phyloP scores from a whole-genome alignment of 148 eudicot species.

The Cornus controversa region DNA sequence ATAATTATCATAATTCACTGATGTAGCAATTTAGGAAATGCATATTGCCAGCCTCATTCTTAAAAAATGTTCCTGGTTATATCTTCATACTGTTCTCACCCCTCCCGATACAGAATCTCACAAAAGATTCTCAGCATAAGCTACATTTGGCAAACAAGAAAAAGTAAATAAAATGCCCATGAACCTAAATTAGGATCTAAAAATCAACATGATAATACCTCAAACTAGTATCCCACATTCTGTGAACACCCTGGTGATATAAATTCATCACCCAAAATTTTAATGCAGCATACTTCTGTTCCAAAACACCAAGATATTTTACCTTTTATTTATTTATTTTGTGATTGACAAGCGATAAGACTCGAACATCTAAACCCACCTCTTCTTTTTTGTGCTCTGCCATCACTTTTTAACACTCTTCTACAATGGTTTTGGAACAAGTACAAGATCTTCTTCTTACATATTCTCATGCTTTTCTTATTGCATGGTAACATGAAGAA shows the following conservation, averaged over 20 bases:
- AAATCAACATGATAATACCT: not conserved
- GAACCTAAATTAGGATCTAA: not conserved
- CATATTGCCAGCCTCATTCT: not conserved
- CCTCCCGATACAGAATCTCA: not conserved
- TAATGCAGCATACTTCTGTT: not conserved
- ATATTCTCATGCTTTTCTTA: not conserved
- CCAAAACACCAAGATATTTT: not conserved
- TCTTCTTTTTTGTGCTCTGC: no score
- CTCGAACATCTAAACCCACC: no score
- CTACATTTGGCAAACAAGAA: not conserved
- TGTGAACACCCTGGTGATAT: not conserved
- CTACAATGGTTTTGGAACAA: no score
- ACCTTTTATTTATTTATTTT: no score
- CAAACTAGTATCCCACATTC: not conserved
- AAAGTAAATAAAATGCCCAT: not conserved
- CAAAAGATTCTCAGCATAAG: not conserved
- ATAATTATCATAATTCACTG: not conserved
- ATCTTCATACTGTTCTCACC: not conserved
- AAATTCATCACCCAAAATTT: not conserved
- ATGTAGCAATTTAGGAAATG: not conserved
- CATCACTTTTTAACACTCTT: no score
- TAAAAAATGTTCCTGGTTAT: not conserved
- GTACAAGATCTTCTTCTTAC: not conserved
- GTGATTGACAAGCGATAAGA: no score
- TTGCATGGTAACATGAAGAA: not conserved